phyloP scores from a whole-genome alignment of 1,284 basidiomycete genomes.

The Ganoderma lucidum region DNA sequence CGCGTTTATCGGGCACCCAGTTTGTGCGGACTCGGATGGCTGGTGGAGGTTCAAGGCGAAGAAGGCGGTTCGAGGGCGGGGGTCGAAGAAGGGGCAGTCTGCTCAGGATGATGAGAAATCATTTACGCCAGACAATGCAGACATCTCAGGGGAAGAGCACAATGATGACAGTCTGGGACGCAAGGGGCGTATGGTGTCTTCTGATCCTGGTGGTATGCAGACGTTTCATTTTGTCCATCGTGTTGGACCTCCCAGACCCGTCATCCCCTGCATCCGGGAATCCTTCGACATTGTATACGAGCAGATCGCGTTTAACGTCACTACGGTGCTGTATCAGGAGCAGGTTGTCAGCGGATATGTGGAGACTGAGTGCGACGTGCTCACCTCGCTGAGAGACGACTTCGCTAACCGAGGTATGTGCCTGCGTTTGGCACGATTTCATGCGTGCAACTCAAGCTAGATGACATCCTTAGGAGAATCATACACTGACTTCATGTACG shows the following conservation, averaged over 20 bases:
- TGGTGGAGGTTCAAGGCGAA: slow-evolving; percentile 72
- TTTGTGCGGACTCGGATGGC: slow-evolving; percentile 81
- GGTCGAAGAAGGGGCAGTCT: slow-evolving; percentile 52
- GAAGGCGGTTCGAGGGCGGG: slow-evolving; percentile 58
- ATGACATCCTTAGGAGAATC: slow-evolving; percentile 53
- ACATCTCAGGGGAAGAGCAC: slow-evolving; percentile 16
- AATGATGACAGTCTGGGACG: slow-evolving; percentile 1
- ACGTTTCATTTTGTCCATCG: slow-evolving; percentile 89
- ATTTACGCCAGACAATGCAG: slow-evolving; percentile 35
- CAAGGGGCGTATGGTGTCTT: slow-evolving; percentile 26
- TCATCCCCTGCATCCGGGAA: slow-evolving; percentile 82
- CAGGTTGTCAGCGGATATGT: slow-evolving; percentile 88
- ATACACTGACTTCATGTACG: slow-evolving; percentile 60
- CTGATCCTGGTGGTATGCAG: slow-evolving; percentile 62
- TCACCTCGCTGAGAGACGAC: slow-evolving; percentile 76
- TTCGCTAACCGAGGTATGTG: slow-evolving; percentile 64
- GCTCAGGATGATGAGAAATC: slow-evolving; percentile 34
- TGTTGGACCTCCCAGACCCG: slow-evolving; percentile 90
- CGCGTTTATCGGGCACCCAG: slow-evolving; percentile 96
- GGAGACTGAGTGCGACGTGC: slow-evolving; percentile 74
- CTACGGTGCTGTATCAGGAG: slow-evolving; percentile 88
- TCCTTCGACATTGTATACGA: slow-evolving; percentile 89
- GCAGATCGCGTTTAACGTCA: slow-evolving; percentile 87
- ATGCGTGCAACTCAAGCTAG: background rate
- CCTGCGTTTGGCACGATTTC: slow-evolving; percentile 1